These are phyloP conservation scores for Hemileccinum impolitum DNA, from an alignment of 768 basidiomycete species.

Conservation along the genomic window DNA sequence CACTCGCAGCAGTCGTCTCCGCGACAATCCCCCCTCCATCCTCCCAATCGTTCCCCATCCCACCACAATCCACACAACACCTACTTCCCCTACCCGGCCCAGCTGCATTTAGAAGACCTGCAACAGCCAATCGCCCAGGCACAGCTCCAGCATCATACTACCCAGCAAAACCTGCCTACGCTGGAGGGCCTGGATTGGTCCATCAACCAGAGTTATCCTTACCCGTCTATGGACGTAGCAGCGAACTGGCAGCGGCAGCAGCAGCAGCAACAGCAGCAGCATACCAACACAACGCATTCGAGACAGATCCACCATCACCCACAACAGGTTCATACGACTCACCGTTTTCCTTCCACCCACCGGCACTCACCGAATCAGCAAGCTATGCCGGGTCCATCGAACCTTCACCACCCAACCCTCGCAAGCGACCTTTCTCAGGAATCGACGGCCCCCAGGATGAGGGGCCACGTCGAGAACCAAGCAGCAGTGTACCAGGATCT, in stretches of 20 bases:
- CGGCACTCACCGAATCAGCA: constrained; percentile 42
- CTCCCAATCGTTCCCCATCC: constrained; percentile 37
- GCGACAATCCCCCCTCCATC: constrained; percentile 53
- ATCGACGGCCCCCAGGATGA: constrained; percentile 47
- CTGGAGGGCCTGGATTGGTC: constrained; percentile 52
- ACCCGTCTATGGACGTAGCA: constrained; percentile 37
- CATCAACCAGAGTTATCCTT: constrained; percentile 43
- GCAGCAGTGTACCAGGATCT: constrained; percentile 27
- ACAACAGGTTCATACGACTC: constrained; percentile 46
- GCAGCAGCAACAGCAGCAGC: constrained; percentile 28
- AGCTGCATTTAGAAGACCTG: constrained; percentile 52
- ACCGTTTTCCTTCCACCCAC: constrained; percentile 79
- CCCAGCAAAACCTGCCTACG: constrained; percentile 44
- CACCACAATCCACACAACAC: constrained; percentile 43
- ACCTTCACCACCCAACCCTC: constrained; percentile 42
- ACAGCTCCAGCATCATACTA: constrained; percentile 69
- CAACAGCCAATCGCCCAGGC: constrained; percentile 62
- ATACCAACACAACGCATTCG: constrained; percentile 28
- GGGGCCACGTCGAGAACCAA: constrained; percentile 38
- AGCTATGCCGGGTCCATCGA: constrained; percentile 31
- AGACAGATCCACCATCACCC: constrained; percentile 31
- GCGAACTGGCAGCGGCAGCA: constrained; percentile 37
- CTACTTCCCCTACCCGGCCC: constrained; percentile 58
- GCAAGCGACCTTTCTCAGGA: constrained; percentile 62
- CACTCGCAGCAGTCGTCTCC: constrained; percentile 76